Base-by-base conservation (phyloP, 768 basidiomycete species). In the Paxillus rubicundulus region DNA sequence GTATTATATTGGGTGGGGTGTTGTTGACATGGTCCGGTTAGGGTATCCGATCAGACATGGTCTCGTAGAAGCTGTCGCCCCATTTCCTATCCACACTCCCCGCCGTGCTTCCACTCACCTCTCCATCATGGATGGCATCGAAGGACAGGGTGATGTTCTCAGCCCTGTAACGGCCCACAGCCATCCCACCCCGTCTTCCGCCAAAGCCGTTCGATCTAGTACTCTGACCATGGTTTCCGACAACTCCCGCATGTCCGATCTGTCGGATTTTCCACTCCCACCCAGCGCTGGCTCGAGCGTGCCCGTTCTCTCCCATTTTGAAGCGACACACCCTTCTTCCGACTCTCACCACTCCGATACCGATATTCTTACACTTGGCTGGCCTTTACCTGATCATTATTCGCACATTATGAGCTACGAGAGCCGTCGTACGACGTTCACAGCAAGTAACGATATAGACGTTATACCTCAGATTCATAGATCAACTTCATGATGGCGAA, bases 261-360 rank as follows among this genome's bases (percentile, higher is more conserved):
- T 89, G 13, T 87, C 85, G 4, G 87, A 88, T 60, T 89, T 89
- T 63, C 87, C 87, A 2, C 69, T 68, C 9, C 87, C 87, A 3
- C 87, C 87, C 0, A 53, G 53, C 2, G 60, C 66, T n/a, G 47
- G 59, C 45, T 49, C 55, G 1, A 54, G 59, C 43, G 65, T 74
- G 57, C 75, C 77, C 8, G 64, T 78, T n/a, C 52, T 81, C 18
- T 72, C 80, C 0, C 80, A 74, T 53, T 75, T 75, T 55, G 74
- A 76, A 13, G n/a, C 17, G 40, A 49, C 39, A 7, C 14, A 43
- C 14, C 40, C 52, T 32, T 58, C 52, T n/a, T 2, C 50, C 6
- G 46, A 43, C 7, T 45, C 50, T 17, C 37, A 33, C 2, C 30
- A 34, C 38, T 45, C 43, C 18, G 18, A 5, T 9, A 51, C 34